These are phyloP conservation scores for Cucurbita maxima DNA, from an alignment of 306 rosid genomes.

Conservation along the genomic window DNA sequence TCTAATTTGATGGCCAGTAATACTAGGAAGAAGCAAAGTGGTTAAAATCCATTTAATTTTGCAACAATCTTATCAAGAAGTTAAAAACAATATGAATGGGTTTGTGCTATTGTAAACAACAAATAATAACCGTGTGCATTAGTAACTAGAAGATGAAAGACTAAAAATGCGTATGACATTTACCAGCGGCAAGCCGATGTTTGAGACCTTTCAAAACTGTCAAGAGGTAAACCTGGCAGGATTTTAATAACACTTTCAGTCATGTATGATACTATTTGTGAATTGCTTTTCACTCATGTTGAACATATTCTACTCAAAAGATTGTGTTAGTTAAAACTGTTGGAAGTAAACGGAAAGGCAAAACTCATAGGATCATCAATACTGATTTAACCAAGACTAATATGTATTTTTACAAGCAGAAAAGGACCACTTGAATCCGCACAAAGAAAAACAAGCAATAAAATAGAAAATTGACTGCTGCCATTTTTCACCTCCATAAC, in stretches of 20 bases:
- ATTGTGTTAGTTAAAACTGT: not conserved
- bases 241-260: slow-evolving; percentile 24
- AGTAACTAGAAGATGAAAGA: not conserved
- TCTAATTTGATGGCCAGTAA: not conserved
- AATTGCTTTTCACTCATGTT: not conserved
- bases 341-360: not conserved
- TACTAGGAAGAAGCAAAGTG: not conserved
- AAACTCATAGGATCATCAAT: not conserved
- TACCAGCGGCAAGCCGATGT: slow-evolving; percentile 97
- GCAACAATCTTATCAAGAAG: not conserved
- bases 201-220: slow-evolving; percentile 83
- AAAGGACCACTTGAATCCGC: not conserved
- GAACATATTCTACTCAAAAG: not conserved
- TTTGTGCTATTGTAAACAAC: not conserved
- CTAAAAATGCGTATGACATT: slow-evolving; percentile 5
- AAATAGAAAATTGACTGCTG: not conserved
- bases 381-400: not conserved
- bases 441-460: not conserved
- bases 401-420: not conserved
- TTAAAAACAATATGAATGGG: not conserved
- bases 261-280: not conserved
- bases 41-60: not conserved
- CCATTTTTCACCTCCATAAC: not conserved
- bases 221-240: slow-evolving; percentile 72
- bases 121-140: not conserved